These are phyloP conservation scores for Puccinia polysora DNA, from an alignment of 1,284 basidiomycete genomes.

Conservation along the genomic window DNA sequence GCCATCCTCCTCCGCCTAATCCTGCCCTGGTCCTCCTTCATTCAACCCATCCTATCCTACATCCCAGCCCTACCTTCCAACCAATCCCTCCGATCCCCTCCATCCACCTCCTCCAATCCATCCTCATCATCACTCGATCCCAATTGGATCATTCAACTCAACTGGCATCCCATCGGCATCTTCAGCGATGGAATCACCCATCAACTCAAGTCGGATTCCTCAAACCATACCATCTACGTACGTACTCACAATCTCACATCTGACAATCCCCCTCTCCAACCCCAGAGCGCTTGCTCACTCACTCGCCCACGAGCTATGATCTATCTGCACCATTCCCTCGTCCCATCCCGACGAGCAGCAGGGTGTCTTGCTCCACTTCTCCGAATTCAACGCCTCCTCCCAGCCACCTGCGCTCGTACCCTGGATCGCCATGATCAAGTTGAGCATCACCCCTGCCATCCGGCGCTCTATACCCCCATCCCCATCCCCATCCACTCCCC, in stretches of 20 bases:
- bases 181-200: constrained; percentile 35
- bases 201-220: constrained; percentile 23
- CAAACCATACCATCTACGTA: constrained; percentile 17
- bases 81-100: constrained; percentile 1
- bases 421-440: constrained; percentile 80
- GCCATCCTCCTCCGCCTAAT: background rate
- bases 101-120: background rate
- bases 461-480: background rate
- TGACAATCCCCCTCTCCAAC: background rate
- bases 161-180: constrained; percentile 39
- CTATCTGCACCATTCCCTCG: background rate
- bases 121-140: background rate
- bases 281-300: background rate
- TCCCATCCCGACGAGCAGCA: background rate
- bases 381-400: constrained; percentile 46
- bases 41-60: constrained; percentile 11
- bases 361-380: constrained; percentile 51
- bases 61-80: constrained; percentile 35
- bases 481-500: background rate
- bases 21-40: background rate
- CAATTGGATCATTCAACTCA: constrained; percentile 41
- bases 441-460: background rate
- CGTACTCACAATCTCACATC: background rate
- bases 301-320: background rate
- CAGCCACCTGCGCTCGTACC: constrained; percentile 62